Conservation (phyloP, 352 stramenopile species). For the Globisporangium splendens region DNA sequence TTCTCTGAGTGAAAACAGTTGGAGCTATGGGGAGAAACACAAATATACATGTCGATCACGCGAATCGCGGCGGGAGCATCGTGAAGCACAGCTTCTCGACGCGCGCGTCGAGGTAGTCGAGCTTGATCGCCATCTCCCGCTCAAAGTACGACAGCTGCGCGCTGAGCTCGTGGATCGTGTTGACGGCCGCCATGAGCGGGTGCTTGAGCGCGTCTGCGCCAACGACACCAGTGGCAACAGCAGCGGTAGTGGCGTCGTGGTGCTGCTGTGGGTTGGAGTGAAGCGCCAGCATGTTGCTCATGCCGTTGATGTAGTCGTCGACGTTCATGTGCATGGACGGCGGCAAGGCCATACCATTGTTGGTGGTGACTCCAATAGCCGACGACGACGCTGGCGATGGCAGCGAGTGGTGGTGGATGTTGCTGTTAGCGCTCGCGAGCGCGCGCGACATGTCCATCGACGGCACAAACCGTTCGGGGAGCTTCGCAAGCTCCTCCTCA, state of each 20-base stretch:
- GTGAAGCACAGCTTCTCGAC: conserved; percentile 55
- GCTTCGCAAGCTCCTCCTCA: conserved; percentile 42
- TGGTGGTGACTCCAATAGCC: not conserved
- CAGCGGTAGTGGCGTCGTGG: conserved; percentile 7
- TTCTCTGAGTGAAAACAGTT: too few relatives aligned
- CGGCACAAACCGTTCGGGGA: conserved; percentile 53
- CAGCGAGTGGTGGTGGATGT: not conserved
- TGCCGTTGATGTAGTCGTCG: conserved; percentile 36
- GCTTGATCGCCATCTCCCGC: conserved; percentile 42
- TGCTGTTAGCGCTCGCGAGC: not conserved
- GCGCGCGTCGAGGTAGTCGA: conserved; percentile 62
- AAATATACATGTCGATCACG: not conserved
- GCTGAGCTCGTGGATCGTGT: conserved; percentile 39
- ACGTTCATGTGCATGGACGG: conserved; percentile 3
- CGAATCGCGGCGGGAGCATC: conserved; percentile 30
- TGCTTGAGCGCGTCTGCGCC: conserved; percentile 1
- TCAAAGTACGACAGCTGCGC: conserved; percentile 50
- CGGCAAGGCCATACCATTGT: not conserved
- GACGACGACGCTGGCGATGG: conserved; percentile 3
- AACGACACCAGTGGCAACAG: too few relatives aligned
- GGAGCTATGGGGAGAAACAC: too few relatives aligned
- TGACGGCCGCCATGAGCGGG: conserved; percentile 25
- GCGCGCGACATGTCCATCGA: conserved; percentile 48
- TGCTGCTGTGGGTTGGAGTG: conserved; percentile 7
- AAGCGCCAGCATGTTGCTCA: conserved; percentile 11